These are phyloP conservation scores for Sugiyamaella sp. DNA, from an alignment of 1,139 yeast species.

Conservation along the genomic window DNA sequence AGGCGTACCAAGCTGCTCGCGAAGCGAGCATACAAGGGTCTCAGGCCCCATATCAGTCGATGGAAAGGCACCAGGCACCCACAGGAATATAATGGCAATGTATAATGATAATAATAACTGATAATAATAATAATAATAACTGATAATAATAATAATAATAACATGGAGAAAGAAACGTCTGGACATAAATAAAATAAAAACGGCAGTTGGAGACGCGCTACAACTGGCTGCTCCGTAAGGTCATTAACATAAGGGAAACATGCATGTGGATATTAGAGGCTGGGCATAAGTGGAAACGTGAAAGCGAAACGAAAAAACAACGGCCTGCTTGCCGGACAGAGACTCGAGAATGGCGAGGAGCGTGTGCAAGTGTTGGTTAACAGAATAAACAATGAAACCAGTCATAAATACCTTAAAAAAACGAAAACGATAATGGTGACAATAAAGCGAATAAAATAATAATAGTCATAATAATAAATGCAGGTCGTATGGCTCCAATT, in stretches of 20 bases:
- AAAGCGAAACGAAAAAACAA: background rate
- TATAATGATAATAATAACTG: background rate
- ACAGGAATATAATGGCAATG: background rate
- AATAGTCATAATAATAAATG: conserved; percentile 13
- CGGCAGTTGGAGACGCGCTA: background rate
- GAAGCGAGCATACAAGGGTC: no score
- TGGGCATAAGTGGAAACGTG: background rate
- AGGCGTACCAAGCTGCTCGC: no score
- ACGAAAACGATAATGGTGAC: conserved; percentile 2
- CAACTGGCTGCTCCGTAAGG: background rate
- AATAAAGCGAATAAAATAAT: conserved; percentile 1
- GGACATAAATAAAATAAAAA: conserved; percentile 8
- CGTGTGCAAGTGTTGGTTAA: no score
- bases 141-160: conserved; percentile 3
- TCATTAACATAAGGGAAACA: conserved; percentile 11
- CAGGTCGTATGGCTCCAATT: background rate
- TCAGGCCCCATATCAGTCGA: no score
- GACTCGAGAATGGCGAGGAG: conserved; percentile 9
- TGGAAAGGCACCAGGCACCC: conserved; percentile 9
- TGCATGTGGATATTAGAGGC: conserved; percentile 8
- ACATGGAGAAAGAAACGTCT: background rate
- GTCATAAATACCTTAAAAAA: no score
- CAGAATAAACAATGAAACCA: no score
- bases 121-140: background rate
- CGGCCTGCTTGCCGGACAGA: background rate